Evolutionary conservation across 2,329 filamentous ascomycete genomes (phyloP), one percentile per base, ranked within the genome.

Genomic region (Diaporthe citriasiana): DNA sequence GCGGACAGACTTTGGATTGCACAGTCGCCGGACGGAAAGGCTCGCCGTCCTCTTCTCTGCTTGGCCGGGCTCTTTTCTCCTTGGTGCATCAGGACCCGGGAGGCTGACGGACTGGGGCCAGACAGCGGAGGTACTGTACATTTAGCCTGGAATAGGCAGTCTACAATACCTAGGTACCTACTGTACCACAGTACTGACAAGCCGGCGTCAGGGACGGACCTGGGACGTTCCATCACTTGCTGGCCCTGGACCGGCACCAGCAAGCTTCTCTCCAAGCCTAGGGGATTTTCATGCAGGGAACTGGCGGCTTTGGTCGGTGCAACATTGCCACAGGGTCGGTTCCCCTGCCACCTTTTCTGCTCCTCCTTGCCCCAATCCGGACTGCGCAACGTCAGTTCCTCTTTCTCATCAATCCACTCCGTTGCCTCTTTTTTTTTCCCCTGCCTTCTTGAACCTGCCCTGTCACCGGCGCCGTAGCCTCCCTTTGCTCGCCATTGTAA

Each of bases 261-360:
- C 73, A 65, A 69, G 71, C 71, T 74, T 65, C 69, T n/a, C 27
- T 59, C 47, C 60, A 47, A 63, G 70, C 38, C 72, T 66, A 74
- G 72, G 72, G 72, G 66, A 65, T 63, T 74, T 69, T 73, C 72
- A 72, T 72, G 74, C 70, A 73, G 63, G 73, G 73, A 68, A 70
- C 70, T 70, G 65, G 72, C 66, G 65, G 45, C 56, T 70, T 73
- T 60, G 53, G 53, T 66, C 72, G 68, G 72, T 75, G 72, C 74
- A 70, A 74, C 74, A 71, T 75, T 74, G 74, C 74, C 74, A 75
- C 74, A 75, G 74, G 72, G 69, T 70, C 74, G 72, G 57, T 56
- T 75, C 74, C 73, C 74, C 74, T 75, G 74, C 74, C 74, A 75
- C 74, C 74, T 74, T 71, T 74, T 72, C 72, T 70, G 51, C 53